phyloP scores from a whole-genome alignment of 495 filamentous ascomycete genomes.

The Neurospora terricola region DNA sequence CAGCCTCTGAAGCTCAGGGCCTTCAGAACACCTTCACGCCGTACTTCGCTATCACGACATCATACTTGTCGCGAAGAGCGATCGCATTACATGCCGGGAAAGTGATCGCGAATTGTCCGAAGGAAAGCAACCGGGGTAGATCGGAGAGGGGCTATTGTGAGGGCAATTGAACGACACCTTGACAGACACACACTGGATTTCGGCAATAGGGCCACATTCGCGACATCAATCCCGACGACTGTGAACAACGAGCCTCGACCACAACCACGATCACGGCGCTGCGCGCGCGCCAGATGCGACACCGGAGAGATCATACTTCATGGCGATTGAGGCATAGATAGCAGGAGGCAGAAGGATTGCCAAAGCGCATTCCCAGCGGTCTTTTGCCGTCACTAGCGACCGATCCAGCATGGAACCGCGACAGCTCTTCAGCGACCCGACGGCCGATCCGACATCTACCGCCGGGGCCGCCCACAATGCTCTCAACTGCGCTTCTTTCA shows the following conservation, averaged over 20 bases:
- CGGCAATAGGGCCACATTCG: not conserved
- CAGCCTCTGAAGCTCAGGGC: constrained; percentile 13
- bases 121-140: not conserved
- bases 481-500: constrained; percentile 27
- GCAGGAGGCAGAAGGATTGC: constrained; percentile 20
- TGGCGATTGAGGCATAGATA: constrained; percentile 24
- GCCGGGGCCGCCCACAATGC: constrained; percentile 6
- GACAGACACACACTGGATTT: not conserved
- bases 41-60: not conserved
- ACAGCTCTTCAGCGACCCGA: constrained; percentile 11
- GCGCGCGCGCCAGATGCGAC: constrained; percentile 4
- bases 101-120: not conserved
- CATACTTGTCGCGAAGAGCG: not conserved
- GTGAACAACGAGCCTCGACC: not conserved
- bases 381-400: constrained; percentile 12
- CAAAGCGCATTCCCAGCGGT: constrained; percentile 7
- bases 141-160: not conserved
- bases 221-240: not conserved
- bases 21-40: not conserved
- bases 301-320: constrained; percentile 9
- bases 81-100: not conserved
- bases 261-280: not conserved
- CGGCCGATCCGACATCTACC: constrained; percentile 7
- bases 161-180: not conserved
- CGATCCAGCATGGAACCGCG: constrained; percentile 15